These are phyloP conservation scores for Boletus pseudopeckii DNA, from an alignment of 768 basidiomycete genomes.

Conservation along the genomic window DNA sequence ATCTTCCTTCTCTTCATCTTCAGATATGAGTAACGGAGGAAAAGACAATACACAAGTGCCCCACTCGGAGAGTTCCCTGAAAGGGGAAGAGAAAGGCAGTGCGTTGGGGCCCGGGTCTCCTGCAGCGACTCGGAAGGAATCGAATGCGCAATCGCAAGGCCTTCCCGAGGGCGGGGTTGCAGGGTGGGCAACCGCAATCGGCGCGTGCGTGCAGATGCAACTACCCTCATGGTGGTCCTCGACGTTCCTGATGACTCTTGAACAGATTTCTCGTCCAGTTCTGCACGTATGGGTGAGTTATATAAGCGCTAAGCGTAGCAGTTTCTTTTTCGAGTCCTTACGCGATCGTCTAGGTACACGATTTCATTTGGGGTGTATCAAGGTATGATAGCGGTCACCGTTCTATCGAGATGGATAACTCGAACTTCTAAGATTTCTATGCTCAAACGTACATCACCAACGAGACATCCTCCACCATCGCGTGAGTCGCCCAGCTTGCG, in stretches of 20 bases:
- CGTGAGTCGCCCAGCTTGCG: constrained; percentile 27
- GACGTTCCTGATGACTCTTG: background rate
- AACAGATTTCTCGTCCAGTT: constrained; percentile 38
- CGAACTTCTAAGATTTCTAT: constrained; percentile 35
- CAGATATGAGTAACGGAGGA: background rate
- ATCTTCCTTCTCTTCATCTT: background rate
- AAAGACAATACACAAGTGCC: background rate
- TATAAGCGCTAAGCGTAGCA: background rate
- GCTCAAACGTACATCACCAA: constrained; percentile 35
- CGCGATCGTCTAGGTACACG: constrained; percentile 27
- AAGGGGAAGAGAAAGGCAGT: background rate
- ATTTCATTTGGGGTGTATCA: constrained; percentile 44
- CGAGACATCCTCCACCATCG: constrained; percentile 37
- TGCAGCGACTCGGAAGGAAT: background rate
- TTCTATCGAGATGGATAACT: background rate
- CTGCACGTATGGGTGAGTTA: constrained; percentile 34
- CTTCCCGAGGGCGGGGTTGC: constrained; percentile 29
- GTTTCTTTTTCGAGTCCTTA: background rate
- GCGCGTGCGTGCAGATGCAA: constrained; percentile 23
- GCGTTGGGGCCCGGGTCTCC: background rate
- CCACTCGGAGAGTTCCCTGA: background rate
- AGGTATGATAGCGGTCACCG: constrained; percentile 20
- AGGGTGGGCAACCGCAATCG: constrained; percentile 31
- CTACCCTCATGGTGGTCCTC: background rate
- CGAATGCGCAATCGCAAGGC: background rate